Conservation (phyloP, 805 yeast species). For the Pichia heedii region DNA sequence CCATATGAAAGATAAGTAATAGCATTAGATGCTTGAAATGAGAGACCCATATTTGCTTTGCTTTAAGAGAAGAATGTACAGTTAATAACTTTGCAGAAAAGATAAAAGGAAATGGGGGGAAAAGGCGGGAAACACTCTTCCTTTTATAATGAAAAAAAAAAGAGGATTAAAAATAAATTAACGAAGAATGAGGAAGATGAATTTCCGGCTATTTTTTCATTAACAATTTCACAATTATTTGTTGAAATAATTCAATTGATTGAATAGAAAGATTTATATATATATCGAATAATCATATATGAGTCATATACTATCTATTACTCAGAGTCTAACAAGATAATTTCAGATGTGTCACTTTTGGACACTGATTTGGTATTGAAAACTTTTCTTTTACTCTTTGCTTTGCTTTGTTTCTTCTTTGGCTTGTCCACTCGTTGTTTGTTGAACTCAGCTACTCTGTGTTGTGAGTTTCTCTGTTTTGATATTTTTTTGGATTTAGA, state of each 20-base stretch:
- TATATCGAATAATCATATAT: too few species aligned
- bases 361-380: not conserved
- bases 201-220: too few species aligned
- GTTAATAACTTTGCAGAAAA: too few species aligned
- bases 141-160: not conserved
- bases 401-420: not conserved
- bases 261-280: too few species aligned
- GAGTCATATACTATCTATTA: too few species aligned
- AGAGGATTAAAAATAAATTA: not conserved
- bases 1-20: slow-evolving; percentile 56
- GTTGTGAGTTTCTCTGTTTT: too few species aligned
- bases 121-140: not conserved
- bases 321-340: slow-evolving; percentile 6
- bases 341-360: slow-evolving; percentile 2
- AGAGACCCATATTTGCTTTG: slow-evolving; percentile 19
- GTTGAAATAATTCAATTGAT: too few species aligned
- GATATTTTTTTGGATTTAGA: too few species aligned
- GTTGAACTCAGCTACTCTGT: too few species aligned
- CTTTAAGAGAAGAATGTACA: not conserved
- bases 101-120: not conserved
- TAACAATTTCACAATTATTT: too few species aligned
- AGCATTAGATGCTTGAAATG: slow-evolving; percentile 48
- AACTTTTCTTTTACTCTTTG: not conserved
- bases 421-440: not conserved
- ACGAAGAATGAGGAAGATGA: too few species aligned